phyloP scores from a whole-genome alignment of 2,329 filamentous ascomycete genomes.

The Aspergillus brasiliensis region DNA sequence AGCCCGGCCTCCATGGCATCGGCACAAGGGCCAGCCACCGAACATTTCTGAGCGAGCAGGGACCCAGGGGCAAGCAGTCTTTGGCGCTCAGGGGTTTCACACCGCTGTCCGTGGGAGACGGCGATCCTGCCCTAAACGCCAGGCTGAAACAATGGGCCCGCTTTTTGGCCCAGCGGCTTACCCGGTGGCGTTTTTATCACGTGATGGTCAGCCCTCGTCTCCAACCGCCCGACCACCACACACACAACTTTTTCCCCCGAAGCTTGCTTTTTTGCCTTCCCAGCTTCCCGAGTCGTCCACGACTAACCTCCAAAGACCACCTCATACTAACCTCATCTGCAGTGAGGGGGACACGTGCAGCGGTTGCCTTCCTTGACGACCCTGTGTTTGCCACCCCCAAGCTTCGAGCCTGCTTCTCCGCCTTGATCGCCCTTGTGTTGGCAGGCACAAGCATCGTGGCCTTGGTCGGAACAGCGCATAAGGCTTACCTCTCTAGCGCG shows the following conservation, averaged over 20 bases:
- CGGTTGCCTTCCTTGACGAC: not conserved
- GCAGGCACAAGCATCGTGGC: not conserved
- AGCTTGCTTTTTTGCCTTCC: not conserved
- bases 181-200: conserved; percentile 8
- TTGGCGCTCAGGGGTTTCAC: conserved; percentile 14
- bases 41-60: conserved; percentile 10
- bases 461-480: not conserved
- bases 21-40: conserved; percentile 4
- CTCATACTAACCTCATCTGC: conserved; percentile 1
- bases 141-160: conserved; percentile 13
- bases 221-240: conserved; percentile 3
- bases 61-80: conserved; percentile 16
- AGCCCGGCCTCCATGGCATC: not conserved
- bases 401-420: not conserved
- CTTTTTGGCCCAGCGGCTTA: conserved; percentile 1
- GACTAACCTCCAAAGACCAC: not conserved
- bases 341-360: conserved; percentile 6
- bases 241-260: not conserved
- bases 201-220: not conserved
- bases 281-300: not conserved
- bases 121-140: conserved; percentile 15
- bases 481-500: not conserved
- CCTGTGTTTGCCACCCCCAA: conserved; percentile 1
- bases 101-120: conserved; percentile 17
- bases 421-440: not conserved